Evolutionary conservation across 2,329 filamentous ascomycete genomes (phyloP).

Genomic region (Colletotrichum shisoi): DNA sequence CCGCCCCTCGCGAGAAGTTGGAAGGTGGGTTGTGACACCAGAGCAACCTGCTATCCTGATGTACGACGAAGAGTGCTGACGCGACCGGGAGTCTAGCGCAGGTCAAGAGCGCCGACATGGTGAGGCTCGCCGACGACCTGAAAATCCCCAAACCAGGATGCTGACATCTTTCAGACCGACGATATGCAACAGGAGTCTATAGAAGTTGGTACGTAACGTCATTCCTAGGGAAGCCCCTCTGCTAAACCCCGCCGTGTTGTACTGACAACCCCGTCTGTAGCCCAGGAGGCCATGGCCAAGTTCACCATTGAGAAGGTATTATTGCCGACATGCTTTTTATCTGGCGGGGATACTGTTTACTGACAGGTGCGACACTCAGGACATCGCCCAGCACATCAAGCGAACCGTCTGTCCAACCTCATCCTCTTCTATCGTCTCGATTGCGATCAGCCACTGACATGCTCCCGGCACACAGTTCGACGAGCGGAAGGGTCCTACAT

Average conservation of each 20-base stretch:
- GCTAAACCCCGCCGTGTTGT: constrained; percentile 16
- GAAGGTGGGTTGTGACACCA: constrained; percentile 64
- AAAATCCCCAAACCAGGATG: constrained; percentile 36
- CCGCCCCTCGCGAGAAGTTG: constrained; percentile 74
- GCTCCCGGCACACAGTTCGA: constrained; percentile 74
- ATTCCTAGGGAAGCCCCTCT: constrained; percentile 5
- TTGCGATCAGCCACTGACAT: constrained; percentile 13
- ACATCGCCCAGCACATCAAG: constrained; percentile 96
- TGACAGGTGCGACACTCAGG: constrained; percentile 59
- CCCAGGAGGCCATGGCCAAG: constrained; percentile 70
- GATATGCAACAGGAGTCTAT: constrained; percentile 97
- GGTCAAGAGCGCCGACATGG: constrained; percentile 99
- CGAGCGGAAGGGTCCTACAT: constrained; percentile 94
- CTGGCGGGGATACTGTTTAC: constrained; percentile 27
- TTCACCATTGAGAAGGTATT: constrained; percentile 69
- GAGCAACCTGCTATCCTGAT: constrained; percentile 13
- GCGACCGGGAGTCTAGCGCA: constrained; percentile 69
- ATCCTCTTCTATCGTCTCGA: constrained; percentile 7
- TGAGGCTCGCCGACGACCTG: constrained; percentile 54
- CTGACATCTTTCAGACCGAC: constrained; percentile 72
- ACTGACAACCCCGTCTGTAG: constrained; percentile 49
- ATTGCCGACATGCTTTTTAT: neutral
- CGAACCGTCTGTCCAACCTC: constrained; percentile 70
- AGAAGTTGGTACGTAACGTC: constrained; percentile 80
- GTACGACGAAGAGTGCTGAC: constrained; percentile 22